Conservation (phyloP, 257 asterid species). For the Rehmannia glutinosa region DNA sequence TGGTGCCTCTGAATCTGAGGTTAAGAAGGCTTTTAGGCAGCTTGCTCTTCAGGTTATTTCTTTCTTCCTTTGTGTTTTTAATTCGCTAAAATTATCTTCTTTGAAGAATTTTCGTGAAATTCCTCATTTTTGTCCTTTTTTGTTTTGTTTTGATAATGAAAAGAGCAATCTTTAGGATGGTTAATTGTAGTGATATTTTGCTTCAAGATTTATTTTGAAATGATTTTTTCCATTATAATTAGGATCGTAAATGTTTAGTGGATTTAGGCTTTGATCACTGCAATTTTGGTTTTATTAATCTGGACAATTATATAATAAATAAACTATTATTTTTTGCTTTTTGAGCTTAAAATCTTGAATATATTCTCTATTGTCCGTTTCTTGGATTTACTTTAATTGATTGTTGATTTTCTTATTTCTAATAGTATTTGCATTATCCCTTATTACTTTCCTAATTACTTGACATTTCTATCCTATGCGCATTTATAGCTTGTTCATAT, state of each 20-base stretch:
- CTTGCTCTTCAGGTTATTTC: constrained; percentile 66
- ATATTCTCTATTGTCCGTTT: too few species aligned
- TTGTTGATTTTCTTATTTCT: neutral
- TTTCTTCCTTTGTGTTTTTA: neutral
- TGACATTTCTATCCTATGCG: neutral
- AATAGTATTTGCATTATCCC: neutral
- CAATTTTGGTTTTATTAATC: too few species aligned
- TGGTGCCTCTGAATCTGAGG: constrained; percentile 81
- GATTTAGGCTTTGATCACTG: too few species aligned
- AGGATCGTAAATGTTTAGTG: too few species aligned
- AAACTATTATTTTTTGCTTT: too few species aligned
- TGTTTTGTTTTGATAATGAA: too few species aligned
- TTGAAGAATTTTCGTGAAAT: neutral
- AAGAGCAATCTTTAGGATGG: too few species aligned
- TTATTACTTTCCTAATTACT: neutral
- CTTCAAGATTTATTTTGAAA: neutral
- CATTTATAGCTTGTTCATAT: neutral
- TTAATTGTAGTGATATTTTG: neutral
- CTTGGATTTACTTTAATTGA: too few species aligned
- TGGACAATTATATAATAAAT: too few species aligned
- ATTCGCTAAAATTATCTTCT: neutral
- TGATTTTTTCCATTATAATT: neutral
- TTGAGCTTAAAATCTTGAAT: too few species aligned
- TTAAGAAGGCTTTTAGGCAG: constrained; percentile 65
- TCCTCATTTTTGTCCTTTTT: too few species aligned